Base-by-base conservation (phyloP, 2,329 filamentous ascomycete species). In the Achaetomium macrosporum region DNA sequence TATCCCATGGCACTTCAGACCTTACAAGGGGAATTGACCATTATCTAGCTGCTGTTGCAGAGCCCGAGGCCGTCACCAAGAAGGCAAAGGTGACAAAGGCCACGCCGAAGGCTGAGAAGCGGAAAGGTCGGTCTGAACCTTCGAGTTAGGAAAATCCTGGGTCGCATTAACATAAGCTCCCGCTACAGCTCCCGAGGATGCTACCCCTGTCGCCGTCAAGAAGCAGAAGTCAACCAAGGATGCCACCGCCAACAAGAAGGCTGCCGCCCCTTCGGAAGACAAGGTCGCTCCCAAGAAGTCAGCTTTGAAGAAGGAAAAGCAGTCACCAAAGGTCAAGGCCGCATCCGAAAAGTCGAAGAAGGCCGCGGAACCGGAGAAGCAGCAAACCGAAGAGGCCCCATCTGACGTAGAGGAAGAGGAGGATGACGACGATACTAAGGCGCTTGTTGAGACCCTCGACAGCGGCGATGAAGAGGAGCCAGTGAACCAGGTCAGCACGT, bases 191-290 rank as follows among this genome's bases (percentile, higher is more conserved):
- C 52, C 58, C 48, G 64, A 65, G 40, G 61, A 65, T 46, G 59
- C 58, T 15, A 61, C 63, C 8, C 63, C 64, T 11, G 49, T 60
- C n/a, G 57, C 56, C 43, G 46, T 57, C 20, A 66, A 66, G 60
- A 66, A 66, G 61, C 61, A 59, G 43, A 65, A 63, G 57, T 50
- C 60, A 10, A 50, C 19, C 51, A 61, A 61, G 58, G 57, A 56
- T 52, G 58, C 42, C 33, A 42, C 40, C 48, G 5, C 42, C 43
- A 47, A 35, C 51, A 59, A 58, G 48, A 53, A 55, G 50, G 51
- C 40, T 39, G 55, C 49, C 37, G 49, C 54, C 9, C 36, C 55
- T 4, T 51, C 15, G 17, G 42, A 54, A 37, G 50, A 55, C 29
- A 53, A 55, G 43, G 20, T 19, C 19, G 48, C 50, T 8, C 36